Evolutionary conservation across 192 early-diverging fungal genomes (phyloP), one percentile per base, ranked within the genome.

Genomic region (Kappamyces sp.): DNA sequence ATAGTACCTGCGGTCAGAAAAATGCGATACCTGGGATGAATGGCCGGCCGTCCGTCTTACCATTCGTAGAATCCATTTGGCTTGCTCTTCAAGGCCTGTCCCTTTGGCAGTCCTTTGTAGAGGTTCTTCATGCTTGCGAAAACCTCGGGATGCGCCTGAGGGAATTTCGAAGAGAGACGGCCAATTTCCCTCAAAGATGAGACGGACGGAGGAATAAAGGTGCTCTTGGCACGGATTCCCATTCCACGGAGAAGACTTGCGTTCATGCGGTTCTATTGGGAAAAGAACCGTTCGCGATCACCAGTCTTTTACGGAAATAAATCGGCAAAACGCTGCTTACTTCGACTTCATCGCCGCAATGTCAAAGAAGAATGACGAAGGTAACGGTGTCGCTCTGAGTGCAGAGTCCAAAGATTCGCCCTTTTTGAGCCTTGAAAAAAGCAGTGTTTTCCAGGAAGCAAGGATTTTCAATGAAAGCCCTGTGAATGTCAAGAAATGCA

Each of bases 401-500:
- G 23, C 23, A 23, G 23, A 23, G 23, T 23, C 23, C 23, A 23
- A 23, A 23, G 23, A 9, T 9, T 31, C n/a, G 23, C 36, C 40
- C 5, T 57, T 44, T 41, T 8, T 32, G 40, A 33, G 91, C 70
- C 83, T 95, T 52, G 92, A 99, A 79, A 94, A 91, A 67, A 88
- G 87, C 55, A 84, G 82, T 23, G 92, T 95, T 37, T 75, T 99
- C 58, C 96, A 95, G 69, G 96, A 99, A 70, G 89, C 96, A 37
- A 88, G 93, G 58, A 86, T 87, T 33, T 99, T 99, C 75, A 97
- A 99, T 73, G 90, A 93, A 63, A 86, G 91, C 33, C 96, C 96
- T 13, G 91, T 99, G 64, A 91, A 91, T 62, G 87, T 90, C 31
- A 82, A 93, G 61, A 94, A 96, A 74, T 99, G 92, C 69, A 82